Conservation (phyloP, 2,329 filamentous ascomycete genomes). For the Colletotrichum nymphaeae region DNA sequence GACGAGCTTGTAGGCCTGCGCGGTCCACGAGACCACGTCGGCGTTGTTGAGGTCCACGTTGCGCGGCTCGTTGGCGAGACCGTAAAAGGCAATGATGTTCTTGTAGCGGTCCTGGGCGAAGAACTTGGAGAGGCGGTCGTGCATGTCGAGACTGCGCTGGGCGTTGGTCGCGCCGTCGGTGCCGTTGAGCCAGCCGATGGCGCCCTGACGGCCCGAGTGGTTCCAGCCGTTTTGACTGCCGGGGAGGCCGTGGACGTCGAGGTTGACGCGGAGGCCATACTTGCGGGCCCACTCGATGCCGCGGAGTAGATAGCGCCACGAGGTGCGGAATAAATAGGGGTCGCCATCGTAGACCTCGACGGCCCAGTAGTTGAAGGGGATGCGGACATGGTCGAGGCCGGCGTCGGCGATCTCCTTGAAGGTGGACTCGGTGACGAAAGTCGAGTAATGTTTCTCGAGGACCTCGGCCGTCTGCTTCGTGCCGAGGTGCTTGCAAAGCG, state of each 20-base stretch:
- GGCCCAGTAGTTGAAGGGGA: conserved; percentile 96
- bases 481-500: conserved; percentile 78
- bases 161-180: conserved; percentile 82
- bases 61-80: conserved; percentile 91
- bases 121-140: conserved; percentile 88
- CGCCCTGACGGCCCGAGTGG: conserved; percentile 86
- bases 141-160: conserved; percentile 85
- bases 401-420: conserved; percentile 88
- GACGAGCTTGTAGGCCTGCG: conserved; percentile 77
- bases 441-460: conserved; percentile 92
- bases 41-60: conserved; percentile 79
- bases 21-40: conserved; percentile 83
- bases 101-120: conserved; percentile 94
- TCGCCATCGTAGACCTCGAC: conserved; percentile 86
- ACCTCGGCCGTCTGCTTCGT: conserved; percentile 69
- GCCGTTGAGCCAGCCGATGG: conserved; percentile 92
- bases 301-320: conserved; percentile 93
- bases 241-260: conserved; percentile 91
- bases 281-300: conserved; percentile 95
- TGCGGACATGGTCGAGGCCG: conserved; percentile 95
- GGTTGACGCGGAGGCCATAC: conserved; percentile 90
- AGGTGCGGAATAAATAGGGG: conserved; percentile 86
- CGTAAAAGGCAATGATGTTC: conserved; percentile 93
- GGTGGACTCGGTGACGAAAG: conserved; percentile 85
- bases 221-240: conserved; percentile 99